Base-by-base conservation (phyloP, 1,284 basidiomycete species). In the Cutaneotrichosporon cutaneum region DNA sequence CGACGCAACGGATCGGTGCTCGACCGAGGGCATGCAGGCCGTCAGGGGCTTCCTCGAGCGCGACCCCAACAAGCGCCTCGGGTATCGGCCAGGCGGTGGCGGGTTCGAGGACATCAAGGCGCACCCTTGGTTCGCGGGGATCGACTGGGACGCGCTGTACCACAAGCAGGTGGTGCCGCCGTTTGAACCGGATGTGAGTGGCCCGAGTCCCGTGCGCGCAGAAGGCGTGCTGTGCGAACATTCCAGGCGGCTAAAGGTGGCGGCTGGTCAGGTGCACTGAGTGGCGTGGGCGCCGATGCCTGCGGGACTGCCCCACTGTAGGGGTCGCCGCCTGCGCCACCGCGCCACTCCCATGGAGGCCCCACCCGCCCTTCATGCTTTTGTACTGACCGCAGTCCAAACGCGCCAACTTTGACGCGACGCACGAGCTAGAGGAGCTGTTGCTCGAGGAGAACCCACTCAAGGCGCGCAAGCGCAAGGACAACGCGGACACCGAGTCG, bases 321-420 rank as follows among this genome's bases (percentile, higher is more conserved):
- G n/a, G n/a, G n/a, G n/a, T n/a, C n/a, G n/a, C n/a, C n/a, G n/a
- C n/a, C n/a, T n/a, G n/a, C n/a, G n/a, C n/a, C n/a, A n/a, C n/a
- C n/a, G n/a, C n/a, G n/a, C n/a, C n/a, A n/a, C n/a, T n/a, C n/a
- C n/a, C n/a, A n/a, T n/a, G n/a, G n/a, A n/a, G n/a, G n/a, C n/a
- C n/a, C n/a, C n/a, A n/a, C n/a, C n/a, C n/a, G n/a, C 14, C 32
- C 18, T 9, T 4, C 22, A 54, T 18, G n/a, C 26, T 7, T 11
- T 36, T 35, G 44, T 47, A 44, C 22, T 16, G 61, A 61, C 50
- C 18, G 63, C 76, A 96, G 92, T 88, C 88, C 24, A 97, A 97
- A 81, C 95, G 95, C 79, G 93, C 95, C 22, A 98, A 99, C 78
- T 99, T 98, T 77, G 95, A 99, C 75, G 94, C 94, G n/a, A 96